Conservation (phyloP, 768 basidiomycete genomes). For the Pulveroboletus sp. region DNA sequence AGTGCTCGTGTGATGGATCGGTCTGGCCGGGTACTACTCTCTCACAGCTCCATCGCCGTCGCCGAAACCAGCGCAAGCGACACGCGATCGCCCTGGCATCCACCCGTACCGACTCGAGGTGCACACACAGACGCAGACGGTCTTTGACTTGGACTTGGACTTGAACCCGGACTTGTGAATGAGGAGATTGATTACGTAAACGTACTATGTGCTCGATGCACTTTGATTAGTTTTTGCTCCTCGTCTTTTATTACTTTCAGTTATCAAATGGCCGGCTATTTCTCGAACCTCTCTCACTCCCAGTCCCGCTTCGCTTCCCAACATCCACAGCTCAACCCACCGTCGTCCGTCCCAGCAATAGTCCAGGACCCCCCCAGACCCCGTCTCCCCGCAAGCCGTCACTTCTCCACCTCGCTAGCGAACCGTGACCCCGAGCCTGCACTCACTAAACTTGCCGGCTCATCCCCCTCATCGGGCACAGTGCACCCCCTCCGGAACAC, state of each 20-base stretch:
- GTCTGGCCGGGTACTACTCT: slow-evolving; percentile 3
- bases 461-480: slow-evolving; percentile 24
- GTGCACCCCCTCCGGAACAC: slow-evolving; percentile 81
- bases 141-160: slow-evolving; percentile 80
- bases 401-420: slow-evolving; percentile 63
- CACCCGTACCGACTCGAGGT: slow-evolving; percentile 73
- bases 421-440: slow-evolving; percentile 31
- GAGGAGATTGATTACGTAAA: slow-evolving; percentile 21
- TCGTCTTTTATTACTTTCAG: slow-evolving; percentile 18
- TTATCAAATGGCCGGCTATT: slow-evolving; percentile 63
- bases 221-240: too few species aligned
- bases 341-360: neutral
- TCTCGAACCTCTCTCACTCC: slow-evolving; percentile 72
- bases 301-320: slow-evolving; percentile 65
- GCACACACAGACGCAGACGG: slow-evolving; percentile 52
- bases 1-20: slow-evolving; percentile 19
- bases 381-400: slow-evolving; percentile 60
- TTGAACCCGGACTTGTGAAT: slow-evolving; percentile 72
- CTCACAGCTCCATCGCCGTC: slow-evolving; percentile 56
- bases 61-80: slow-evolving; percentile 45
- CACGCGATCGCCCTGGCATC: slow-evolving; percentile 46
- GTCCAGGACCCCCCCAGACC: slow-evolving; percentile 31
- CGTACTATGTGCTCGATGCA: neutral
- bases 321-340: slow-evolving; percentile 25
- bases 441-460: slow-evolving; percentile 38